Conservation (phyloP, 768 basidiomycete species). For the Collybia sordida region DNA sequence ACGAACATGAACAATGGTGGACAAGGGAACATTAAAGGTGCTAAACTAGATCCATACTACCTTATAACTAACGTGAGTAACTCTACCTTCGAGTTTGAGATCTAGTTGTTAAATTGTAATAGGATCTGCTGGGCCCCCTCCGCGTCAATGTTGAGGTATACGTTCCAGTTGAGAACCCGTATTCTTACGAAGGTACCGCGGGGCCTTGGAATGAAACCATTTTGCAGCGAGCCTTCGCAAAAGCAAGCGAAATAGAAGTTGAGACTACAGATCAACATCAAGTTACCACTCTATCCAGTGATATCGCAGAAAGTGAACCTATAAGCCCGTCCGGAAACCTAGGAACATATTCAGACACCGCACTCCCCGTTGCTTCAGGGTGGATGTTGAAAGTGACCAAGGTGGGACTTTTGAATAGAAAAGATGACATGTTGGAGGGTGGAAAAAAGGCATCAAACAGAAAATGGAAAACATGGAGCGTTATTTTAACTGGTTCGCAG, state of each 20-base stretch:
- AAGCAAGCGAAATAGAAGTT: constrained; percentile 59
- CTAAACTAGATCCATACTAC: constrained; percentile 89
- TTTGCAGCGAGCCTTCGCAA: constrained; percentile 63
- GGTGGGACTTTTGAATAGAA: constrained; percentile 77
- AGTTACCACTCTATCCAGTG: constrained; percentile 31
- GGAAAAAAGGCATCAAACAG: constrained; percentile 74
- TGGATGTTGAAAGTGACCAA: constrained; percentile 73
- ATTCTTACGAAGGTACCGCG: constrained; percentile 61
- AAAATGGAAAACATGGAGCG: constrained; percentile 88
- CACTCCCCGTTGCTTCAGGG: constrained; percentile 25
- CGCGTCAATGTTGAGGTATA: constrained; percentile 62
- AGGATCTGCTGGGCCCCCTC: constrained; percentile 65
- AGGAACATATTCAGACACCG: constrained; percentile 22
- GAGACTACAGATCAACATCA: constrained; percentile 39
- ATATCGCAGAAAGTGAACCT: constrained; percentile 32
- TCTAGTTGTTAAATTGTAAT: constrained; percentile 5
- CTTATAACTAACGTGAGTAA: constrained; percentile 74
- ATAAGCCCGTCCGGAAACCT: constrained; percentile 23
- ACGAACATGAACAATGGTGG: constrained; percentile 19
- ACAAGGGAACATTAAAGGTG: constrained; percentile 44
- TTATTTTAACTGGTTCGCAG: constrained; percentile 87
- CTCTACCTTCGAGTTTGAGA: background rate
- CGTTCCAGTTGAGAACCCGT: constrained; percentile 65
- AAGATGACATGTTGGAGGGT: constrained; percentile 75
- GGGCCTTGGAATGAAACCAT: constrained; percentile 69